A percentile compares a stretch with the other conserved stretches of the same genome.
These are phyloP conservation scores for Aspergillus luchuensis DNA, from an alignment of 2,329 filamentous ascomycete species.

Conservation along the genomic window DNA sequence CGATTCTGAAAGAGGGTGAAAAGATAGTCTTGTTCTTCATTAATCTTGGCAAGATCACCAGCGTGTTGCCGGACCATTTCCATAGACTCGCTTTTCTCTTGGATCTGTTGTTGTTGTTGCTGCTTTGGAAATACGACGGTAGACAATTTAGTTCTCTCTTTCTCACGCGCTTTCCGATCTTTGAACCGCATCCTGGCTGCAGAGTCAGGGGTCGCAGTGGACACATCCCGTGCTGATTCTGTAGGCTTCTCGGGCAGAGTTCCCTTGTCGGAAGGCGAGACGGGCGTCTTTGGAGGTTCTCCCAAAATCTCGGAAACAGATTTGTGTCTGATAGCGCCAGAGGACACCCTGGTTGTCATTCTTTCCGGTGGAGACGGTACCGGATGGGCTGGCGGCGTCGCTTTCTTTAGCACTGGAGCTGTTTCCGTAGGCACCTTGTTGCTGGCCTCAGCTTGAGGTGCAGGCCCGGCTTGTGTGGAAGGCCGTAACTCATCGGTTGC, in stretches of 20 bases:
- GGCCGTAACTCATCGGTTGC: conserved; percentile 17
- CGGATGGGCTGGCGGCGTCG: conserved; percentile 23
- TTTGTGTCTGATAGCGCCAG: conserved; percentile 70
- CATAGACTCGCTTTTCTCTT: conserved; percentile 49
- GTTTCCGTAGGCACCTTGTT: conserved; percentile 16
- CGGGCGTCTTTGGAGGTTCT: conserved; percentile 52
- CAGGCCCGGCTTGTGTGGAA: conserved; percentile 16
- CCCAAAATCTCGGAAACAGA: conserved; percentile 73
- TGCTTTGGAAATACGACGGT: conserved; percentile 79
- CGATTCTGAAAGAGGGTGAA: conserved; percentile 66
- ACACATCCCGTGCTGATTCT: conserved; percentile 25
- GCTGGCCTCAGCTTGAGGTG: conserved; percentile 15
- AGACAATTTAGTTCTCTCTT: conserved; percentile 64
- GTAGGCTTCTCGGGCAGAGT: conserved; percentile 35
- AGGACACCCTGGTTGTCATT: conserved; percentile 70
- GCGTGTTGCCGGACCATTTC: conserved; percentile 45
- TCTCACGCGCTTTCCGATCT: conserved; percentile 60
- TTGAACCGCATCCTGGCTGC: conserved; percentile 45
- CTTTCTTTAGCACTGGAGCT: conserved; percentile 31
- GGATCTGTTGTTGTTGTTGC: conserved; percentile 47
- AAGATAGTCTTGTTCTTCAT: conserved; percentile 60
- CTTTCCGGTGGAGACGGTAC: conserved; percentile 50
- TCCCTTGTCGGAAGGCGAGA: conserved; percentile 39
- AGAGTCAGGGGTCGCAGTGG: conserved; percentile 31
- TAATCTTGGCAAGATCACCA: conserved; percentile 49